These are phyloP conservation scores for Ajuga chamaepitys DNA, from an alignment of 257 asterid species.

Conservation along the genomic window DNA sequence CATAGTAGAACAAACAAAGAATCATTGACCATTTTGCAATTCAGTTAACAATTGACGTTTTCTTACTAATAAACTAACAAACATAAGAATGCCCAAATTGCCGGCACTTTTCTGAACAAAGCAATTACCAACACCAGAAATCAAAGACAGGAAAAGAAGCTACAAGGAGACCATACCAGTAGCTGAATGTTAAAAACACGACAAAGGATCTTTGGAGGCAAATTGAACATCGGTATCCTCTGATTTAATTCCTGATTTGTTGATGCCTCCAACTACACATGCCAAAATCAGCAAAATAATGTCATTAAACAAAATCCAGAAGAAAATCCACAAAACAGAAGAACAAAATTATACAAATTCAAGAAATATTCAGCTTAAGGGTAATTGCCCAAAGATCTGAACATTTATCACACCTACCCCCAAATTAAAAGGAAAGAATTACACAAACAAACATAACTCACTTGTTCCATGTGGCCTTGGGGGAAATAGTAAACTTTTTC, in stretches of 20 bases:
- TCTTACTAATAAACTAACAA: neutral
- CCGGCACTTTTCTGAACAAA: neutral
- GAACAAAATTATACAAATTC: neutral
- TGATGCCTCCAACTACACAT: slow-evolving; percentile 84
- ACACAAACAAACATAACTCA: slow-evolving; percentile 26
- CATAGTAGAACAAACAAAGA: slow-evolving; percentile 7
- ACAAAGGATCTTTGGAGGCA: slow-evolving; percentile 84
- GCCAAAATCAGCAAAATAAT: slow-evolving; percentile 17
- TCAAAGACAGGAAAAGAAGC: neutral
- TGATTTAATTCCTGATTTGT: slow-evolving; percentile 79
- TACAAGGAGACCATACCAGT: slow-evolving; percentile 41
- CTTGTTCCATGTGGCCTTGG: slow-evolving; percentile 99
- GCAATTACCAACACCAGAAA: neutral
- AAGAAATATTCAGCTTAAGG: slow-evolving; percentile 6
- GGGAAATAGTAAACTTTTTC: slow-evolving; percentile 91
- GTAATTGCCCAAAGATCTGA: slow-evolving; percentile 21
- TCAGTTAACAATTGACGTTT: neutral
- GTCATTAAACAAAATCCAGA: slow-evolving; percentile 16
- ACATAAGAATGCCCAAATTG: neutral
- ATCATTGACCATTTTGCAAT: neutral
- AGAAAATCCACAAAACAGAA: neutral
- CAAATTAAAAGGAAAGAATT: neutral
- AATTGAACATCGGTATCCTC: slow-evolving; percentile 65
- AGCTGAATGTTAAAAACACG: slow-evolving; percentile 51
- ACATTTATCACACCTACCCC: neutral